phyloP scores from a whole-genome alignment of 768 basidiomycete species.

The Phallus indusiatus region DNA sequence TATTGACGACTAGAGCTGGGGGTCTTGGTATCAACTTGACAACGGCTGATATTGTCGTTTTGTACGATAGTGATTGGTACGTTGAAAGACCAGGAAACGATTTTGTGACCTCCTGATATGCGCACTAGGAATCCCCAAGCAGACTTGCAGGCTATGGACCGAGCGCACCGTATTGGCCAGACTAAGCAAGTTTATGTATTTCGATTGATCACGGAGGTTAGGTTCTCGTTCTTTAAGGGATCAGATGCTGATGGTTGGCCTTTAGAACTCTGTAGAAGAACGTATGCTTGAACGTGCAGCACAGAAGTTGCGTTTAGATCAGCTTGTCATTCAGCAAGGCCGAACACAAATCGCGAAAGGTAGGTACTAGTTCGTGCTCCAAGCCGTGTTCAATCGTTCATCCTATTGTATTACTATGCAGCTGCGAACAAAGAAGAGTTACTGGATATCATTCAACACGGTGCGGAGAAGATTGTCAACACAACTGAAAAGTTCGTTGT shows the following conservation, averaged over 20 bases:
- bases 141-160: constrained; percentile 97
- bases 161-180: constrained; percentile 93
- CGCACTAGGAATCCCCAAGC: constrained; percentile 87
- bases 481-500: constrained; percentile 56
- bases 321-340: constrained; percentile 95
- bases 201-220: constrained; percentile 81
- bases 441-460: constrained; percentile 96
- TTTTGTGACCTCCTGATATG: not conserved
- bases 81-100: constrained; percentile 13
- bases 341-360: constrained; percentile 75
- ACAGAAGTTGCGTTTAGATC: constrained; percentile 90
- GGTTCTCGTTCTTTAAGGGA: not conserved
- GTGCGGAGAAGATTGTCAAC: constrained; percentile 95
- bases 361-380: constrained; percentile 20
- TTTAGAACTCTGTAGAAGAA: constrained; percentile 80
- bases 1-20: constrained; percentile 93
- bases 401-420: constrained; percentile 18
- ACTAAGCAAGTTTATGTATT: constrained; percentile 97
- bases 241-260: not conserved
- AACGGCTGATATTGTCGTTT: constrained; percentile 86
- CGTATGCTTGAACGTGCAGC: constrained; percentile 91
- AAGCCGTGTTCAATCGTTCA: not conserved
- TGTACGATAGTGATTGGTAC: constrained; percentile 95
- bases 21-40: constrained; percentile 96
- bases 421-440: constrained; percentile 94